Conservation (phyloP, 2,329 filamentous ascomycete genomes). For the Hymenoscyphus infarciens region DNA sequence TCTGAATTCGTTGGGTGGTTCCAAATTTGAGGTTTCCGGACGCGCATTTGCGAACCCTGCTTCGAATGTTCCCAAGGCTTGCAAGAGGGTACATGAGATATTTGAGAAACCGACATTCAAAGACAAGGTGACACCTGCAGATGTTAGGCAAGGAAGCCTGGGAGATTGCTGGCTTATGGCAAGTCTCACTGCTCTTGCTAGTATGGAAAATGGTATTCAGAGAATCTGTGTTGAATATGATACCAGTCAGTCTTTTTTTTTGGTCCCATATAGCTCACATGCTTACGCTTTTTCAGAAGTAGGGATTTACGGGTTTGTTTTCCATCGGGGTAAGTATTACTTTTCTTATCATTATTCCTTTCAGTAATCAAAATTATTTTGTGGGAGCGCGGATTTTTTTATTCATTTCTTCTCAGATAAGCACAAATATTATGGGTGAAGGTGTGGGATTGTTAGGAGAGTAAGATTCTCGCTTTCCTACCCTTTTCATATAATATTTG, state of each 20-base stretch:
- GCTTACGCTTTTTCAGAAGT: slow-evolving; percentile 42
- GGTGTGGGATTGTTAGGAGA: too few species aligned
- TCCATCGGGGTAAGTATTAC: slow-evolving; percentile 52
- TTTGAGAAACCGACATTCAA: slow-evolving; percentile 76
- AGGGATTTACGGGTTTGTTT: slow-evolving; percentile 87
- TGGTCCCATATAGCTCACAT: slow-evolving; percentile 2
- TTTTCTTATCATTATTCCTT: not conserved
- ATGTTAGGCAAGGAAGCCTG: slow-evolving; percentile 73
- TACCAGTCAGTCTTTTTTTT: slow-evolving; percentile 37
- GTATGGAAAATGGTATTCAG: slow-evolving; percentile 66
- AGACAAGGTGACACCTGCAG: slow-evolving; percentile 70
- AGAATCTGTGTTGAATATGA: slow-evolving; percentile 74
- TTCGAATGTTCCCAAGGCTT: slow-evolving; percentile 32
- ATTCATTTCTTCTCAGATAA: too few species aligned
- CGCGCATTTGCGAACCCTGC: slow-evolving; percentile 44
- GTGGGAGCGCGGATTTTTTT: too few species aligned
- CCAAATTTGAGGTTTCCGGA: slow-evolving; percentile 49
- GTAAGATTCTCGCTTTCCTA: too few species aligned
- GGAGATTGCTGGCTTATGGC: slow-evolving; percentile 89
- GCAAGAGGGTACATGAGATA: slow-evolving; percentile 68
- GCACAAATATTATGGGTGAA: too few species aligned
- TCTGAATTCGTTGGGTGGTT: slow-evolving; percentile 29
- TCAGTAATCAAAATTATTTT: too few species aligned
- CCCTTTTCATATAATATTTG: too few species aligned
- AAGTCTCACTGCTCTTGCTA: slow-evolving; percentile 71